phyloP scores from a whole-genome alignment of 805 yeast species.

The Nakazawaea sp. region DNA sequence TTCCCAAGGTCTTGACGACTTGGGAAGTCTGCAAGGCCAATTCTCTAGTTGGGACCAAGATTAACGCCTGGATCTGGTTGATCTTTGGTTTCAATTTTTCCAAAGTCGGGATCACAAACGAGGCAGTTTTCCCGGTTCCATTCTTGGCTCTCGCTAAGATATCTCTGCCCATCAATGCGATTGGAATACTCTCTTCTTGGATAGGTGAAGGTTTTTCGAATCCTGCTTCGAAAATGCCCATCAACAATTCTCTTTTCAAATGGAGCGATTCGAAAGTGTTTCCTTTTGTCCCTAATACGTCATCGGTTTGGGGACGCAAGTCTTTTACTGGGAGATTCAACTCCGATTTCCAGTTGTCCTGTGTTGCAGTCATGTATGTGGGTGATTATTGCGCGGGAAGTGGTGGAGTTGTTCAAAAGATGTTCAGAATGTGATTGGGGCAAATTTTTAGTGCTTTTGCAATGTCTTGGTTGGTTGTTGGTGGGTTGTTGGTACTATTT shows the following conservation, averaged over 20 bases:
- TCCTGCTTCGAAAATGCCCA: conserved; percentile 99
- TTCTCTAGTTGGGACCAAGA: conserved; percentile 96
- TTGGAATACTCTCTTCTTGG: conserved; percentile 95
- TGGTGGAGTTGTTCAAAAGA: no score
- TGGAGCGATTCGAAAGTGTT: conserved; percentile 87
- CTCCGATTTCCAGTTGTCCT: conserved; percentile 61
- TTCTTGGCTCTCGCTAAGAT: conserved; percentile 96
- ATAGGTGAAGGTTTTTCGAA: conserved; percentile 97
- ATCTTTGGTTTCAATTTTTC: conserved; percentile 82
- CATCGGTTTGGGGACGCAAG: conserved; percentile 94
- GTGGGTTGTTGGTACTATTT: no score
- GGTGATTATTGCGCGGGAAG: no score
- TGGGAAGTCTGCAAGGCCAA: conserved; percentile 96
- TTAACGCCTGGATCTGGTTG: conserved; percentile 83
- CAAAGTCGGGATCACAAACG: conserved; percentile 89
- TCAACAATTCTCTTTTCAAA: conserved; percentile 84
- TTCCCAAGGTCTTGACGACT: conserved; percentile 92
- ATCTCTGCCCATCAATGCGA: conserved; percentile 92
- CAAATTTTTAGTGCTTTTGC: no score
- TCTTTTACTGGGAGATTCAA: conserved; percentile 79
- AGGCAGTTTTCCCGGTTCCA: conserved; percentile 98
- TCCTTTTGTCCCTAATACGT: conserved; percentile 88
- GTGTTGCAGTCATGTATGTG: no score
- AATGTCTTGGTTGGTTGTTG: no score
- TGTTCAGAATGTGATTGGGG: no score